phyloP scores from a whole-genome alignment of 2,329 filamentous ascomycete species.

The Sporothrix globosa region DNA sequence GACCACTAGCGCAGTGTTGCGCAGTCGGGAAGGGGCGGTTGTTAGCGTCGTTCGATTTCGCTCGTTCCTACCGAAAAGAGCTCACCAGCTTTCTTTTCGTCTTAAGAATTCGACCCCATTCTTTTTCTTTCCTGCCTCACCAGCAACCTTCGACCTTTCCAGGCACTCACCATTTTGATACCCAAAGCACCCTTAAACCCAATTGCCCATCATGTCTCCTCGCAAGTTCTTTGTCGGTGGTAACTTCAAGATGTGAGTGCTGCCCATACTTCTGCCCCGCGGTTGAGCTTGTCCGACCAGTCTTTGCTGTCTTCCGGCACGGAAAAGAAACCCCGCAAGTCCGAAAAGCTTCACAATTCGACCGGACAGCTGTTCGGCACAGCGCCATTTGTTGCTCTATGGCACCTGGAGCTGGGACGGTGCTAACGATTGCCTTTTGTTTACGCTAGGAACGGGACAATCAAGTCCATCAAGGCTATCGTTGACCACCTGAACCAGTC shows the following conservation, averaged over 20 bases:
- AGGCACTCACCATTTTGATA: constrained; percentile 15
- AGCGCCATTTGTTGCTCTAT: neutral
- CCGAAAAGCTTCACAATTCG: constrained; percentile 37
- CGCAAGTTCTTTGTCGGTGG: constrained; percentile 97
- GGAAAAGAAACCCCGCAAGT: constrained; percentile 38
- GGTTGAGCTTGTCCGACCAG: neutral
- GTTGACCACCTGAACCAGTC: constrained; percentile 86
- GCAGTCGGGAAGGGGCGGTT: constrained; percentile 27
- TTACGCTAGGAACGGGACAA: constrained; percentile 80
- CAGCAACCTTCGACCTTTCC: constrained; percentile 13
- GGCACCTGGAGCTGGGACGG: neutral
- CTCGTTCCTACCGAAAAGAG: constrained; percentile 31
- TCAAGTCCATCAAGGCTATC: constrained; percentile 87
- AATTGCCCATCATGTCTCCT: constrained; percentile 69
- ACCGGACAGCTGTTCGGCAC: neutral
- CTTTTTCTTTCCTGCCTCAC: constrained; percentile 10
- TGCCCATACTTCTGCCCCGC: constrained; percentile 37
- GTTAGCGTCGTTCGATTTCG: constrained; percentile 23
- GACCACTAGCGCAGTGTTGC: neutral
- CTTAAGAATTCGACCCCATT: neutral
- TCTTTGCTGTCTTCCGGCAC: constrained; percentile 39
- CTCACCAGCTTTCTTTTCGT: constrained; percentile 29
- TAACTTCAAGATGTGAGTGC: constrained; percentile 96
- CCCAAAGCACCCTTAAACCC: neutral
- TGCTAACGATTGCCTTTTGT: constrained; percentile 31